These are phyloP conservation scores for Coemansia sp. DNA, from an alignment of 192 early-diverging fungal genomes.

Conservation along the genomic window DNA sequence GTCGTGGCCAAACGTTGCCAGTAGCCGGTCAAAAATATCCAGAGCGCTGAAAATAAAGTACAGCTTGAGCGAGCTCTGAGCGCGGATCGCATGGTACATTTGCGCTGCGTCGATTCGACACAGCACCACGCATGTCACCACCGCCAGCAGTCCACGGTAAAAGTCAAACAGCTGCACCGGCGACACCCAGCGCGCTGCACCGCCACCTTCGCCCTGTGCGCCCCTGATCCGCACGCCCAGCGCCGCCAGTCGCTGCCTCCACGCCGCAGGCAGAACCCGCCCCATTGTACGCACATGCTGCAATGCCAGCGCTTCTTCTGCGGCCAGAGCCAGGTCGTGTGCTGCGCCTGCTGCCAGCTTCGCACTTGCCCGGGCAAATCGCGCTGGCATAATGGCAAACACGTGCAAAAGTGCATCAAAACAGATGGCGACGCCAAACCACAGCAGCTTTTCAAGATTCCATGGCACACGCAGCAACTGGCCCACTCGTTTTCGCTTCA, in stretches of 20 bases:
- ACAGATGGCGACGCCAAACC: constrained; percentile 88
- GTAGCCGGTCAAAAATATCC: constrained; percentile 92
- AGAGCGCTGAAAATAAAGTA: constrained; percentile 96
- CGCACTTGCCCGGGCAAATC: constrained; percentile 70
- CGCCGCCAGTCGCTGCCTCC: constrained; percentile 17
- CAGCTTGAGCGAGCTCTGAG: constrained; percentile 93
- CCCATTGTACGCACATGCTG: constrained; percentile 6
- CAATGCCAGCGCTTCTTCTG: constrained; percentile 13
- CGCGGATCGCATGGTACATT: constrained; percentile 94
- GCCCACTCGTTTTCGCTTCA: constrained; percentile 82
- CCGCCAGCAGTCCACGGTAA: constrained; percentile 80
- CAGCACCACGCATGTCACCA: constrained; percentile 71
- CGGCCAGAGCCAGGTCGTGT: constrained; percentile 17
- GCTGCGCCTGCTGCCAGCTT: constrained; percentile 16
- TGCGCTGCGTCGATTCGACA: constrained; percentile 81
- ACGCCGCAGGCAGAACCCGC: constrained; percentile 18
- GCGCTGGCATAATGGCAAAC: constrained; percentile 90
- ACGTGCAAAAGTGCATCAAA: constrained; percentile 94
- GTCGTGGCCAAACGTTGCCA: constrained; percentile 91
- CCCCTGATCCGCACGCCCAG: constrained; percentile 26
- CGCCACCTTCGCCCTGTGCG: constrained; percentile 11
- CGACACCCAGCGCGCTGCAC: constrained; percentile 56
- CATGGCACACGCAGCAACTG: constrained; percentile 87
- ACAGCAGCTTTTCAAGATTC: constrained; percentile 91
- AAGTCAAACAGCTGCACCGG: constrained; percentile 88